Evolutionary conservation across 208 protist species (phyloP).

Genomic region (Trypanosoma rangeli): DNA sequence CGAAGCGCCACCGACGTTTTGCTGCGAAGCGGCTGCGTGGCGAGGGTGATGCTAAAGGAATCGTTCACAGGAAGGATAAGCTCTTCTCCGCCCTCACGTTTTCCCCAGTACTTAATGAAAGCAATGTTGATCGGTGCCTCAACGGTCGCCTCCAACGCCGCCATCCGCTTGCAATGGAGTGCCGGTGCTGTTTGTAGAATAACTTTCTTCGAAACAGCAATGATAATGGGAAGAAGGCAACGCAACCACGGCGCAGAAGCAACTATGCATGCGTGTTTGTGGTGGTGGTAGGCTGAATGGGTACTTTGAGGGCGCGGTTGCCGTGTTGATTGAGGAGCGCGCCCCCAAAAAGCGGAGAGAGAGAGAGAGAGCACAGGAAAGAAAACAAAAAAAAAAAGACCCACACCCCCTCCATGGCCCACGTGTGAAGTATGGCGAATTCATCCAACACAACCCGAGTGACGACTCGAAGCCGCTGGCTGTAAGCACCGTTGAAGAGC

Average conservation of each 20-base stretch:
- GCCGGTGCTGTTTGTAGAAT: not conserved
- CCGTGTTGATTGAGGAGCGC: no score
- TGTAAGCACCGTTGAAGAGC: conserved; percentile 7
- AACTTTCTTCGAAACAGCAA: not conserved
- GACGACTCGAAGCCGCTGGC: not conserved
- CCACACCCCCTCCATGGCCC: not conserved
- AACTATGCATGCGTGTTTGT: no score
- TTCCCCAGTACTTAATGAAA: conserved; percentile 99
- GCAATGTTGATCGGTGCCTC: conserved; percentile 99
- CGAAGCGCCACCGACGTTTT: conserved; percentile 93
- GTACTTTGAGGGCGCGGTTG: no score
- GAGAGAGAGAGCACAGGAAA: not conserved
- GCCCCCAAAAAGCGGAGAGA: no score
- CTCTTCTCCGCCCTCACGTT: conserved; percentile 94
- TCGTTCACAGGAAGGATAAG: conserved; percentile 95
- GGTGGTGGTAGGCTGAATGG: no score
- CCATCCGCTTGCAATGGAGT: not conserved
- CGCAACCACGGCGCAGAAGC: not conserved
- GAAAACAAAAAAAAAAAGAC: not conserved
- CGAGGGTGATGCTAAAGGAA: conserved; percentile 97
- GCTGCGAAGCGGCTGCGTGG: conserved; percentile 92
- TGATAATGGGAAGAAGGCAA: not conserved
- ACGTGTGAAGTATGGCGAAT: not conserved
- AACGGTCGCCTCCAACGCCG: conserved; percentile 69
- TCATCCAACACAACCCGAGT: not conserved